Base-by-base conservation (phyloP, 345 rosid species). In the Brassica nigra region DNA sequence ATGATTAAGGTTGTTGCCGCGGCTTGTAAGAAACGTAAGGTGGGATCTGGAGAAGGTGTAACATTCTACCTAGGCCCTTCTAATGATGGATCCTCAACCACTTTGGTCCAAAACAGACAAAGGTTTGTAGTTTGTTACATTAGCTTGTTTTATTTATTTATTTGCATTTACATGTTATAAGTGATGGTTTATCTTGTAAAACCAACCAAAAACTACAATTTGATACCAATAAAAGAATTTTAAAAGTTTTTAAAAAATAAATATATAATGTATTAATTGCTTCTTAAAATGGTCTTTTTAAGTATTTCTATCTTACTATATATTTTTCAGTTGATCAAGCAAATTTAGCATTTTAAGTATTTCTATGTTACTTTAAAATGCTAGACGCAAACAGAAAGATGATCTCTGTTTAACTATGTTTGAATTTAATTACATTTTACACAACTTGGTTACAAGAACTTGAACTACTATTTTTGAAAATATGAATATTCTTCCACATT, bases 1-100 rank as follows among this genome's bases (percentile, higher is more conserved):
- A 76, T 92, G 49, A 77, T 76, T 11, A 92, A 80, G 65, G 97
- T 92, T 64, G 36, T 86, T 15, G 54, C 31, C 0, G 94, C 90
- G 1, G 88, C 94, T 10, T 67, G 66, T 54, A 72, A 71, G 74
- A 90, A 92, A 74, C 83, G 84, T 12, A 27, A 70, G 10, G 58
- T 71, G 6, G 39, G 33, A 71, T 28, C 67, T 75, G 80, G 69
- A 69, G 69, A 36, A 10, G 37, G n/a, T 71, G 20, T 75, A 42
- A 64, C 64, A 39, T 76, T 81, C 44, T 81, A 76, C 33, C 1
- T 75, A 10, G 80, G 76, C 72, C 62, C 83, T 62, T 68, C 61
- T 63, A 42, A 2, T 4, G 79, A 80, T 27, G 83, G 71, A 54
- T 63, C 86, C 83, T 8, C 57, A 57, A 14, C 49, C 69, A 61